Evolutionary conservation across 2,329 filamentous ascomycete species (phyloP), one percentile per base, ranked within the genome.

Genomic region (Calonectria pauciramosa): DNA sequence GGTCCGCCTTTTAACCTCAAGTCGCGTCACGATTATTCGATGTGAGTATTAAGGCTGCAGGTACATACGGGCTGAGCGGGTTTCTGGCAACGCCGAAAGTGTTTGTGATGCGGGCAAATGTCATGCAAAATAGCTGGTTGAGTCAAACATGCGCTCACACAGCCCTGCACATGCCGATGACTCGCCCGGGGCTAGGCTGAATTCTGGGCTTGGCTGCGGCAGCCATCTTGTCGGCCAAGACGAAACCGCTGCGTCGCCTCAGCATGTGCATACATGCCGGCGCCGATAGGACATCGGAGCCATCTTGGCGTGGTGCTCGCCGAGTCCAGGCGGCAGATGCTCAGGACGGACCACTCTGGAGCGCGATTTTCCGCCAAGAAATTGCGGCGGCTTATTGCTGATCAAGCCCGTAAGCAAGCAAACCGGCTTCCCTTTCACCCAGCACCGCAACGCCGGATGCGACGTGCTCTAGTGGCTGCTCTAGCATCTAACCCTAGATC

Each of bases 361-460:
- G 71, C 71, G 71, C 71, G 73, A 72, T 68, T 73, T 72, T 77
- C 47, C 51, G 68, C 47, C 69, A 71, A 69, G 67, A 64, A 70
- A 36, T 38, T 38, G 18, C 38, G 34, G 70, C 65, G 60, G 71
- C 66, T 67, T 60, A 30, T 32, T 56, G 59, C 52, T 36, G 49
- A 60, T 67, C 60, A 34, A 34, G 69, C 75, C 68, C 71, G 47
- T 68, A 74, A 68, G 60, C 60, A 65, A 56, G 71, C 68, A 71
- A 71, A 47, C 44, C 44, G n/a, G 70, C 63, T 73, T 77, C 74
- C 70, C 63, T 75, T 80, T 70, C 70, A 76, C 72, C 75, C 79
- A 78, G 59, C 73, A 64, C 76, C 72, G 49, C 69, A 72, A 68
- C 71, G 70, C 52, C 68, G 60, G 59, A 67, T 68, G 68, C 44